Percentiles rank a stretch among this genome's conserved stretches.
Evolutionary conservation across 257 asterid genomes (phyloP).

Genomic region (Henckelia pumila): DNA sequence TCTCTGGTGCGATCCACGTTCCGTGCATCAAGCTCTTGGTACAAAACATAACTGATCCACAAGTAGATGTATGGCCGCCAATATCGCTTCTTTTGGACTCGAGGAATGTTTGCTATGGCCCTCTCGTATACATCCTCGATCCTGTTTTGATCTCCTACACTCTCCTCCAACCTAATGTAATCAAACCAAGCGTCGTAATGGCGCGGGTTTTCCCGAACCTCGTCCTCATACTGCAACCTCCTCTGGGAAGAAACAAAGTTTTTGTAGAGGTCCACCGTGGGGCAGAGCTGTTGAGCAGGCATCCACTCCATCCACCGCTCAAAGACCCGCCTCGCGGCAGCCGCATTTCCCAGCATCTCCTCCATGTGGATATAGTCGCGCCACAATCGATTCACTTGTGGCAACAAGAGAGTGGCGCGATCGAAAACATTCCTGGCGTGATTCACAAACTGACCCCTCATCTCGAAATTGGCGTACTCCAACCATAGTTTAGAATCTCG

Average conservation of each 20-base stretch:
- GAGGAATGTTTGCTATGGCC: constrained; percentile 87
- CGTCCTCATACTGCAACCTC: too few species aligned
- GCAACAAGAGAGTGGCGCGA: constrained; percentile 62
- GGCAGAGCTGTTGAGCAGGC: too few species aligned
- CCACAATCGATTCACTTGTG: constrained; percentile 86
- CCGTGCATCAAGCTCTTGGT: constrained; percentile 79
- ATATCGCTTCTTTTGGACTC: constrained; percentile 81
- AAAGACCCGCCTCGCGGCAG: constrained; percentile 69
- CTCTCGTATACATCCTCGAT: constrained; percentile 82
- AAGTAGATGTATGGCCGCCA: constrained; percentile 93
- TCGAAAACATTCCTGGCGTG: constrained; percentile 86
- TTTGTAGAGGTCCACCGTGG: too few species aligned
- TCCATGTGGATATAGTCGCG: constrained; percentile 92
- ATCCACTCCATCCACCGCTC: constrained; percentile 92
- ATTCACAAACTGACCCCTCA: constrained; percentile 72
- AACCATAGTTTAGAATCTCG: constrained; percentile 81
- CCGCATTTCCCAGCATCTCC: constrained; percentile 73
- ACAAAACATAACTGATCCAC: constrained; percentile 87
- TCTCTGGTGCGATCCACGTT: constrained; percentile 80
- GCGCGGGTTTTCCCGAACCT: too few species aligned
- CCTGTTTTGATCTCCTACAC: constrained; percentile 57
- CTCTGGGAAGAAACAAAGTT: too few species aligned
- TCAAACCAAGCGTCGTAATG: constrained; percentile 35
- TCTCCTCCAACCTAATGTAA: constrained; percentile 76
- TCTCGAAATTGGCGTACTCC: constrained; percentile 82